A percentile compares a stretch with the other conserved stretches of the same genome.
Conservation (phyloP, 306 rosid genomes). For the Luffa acutangula region DNA sequence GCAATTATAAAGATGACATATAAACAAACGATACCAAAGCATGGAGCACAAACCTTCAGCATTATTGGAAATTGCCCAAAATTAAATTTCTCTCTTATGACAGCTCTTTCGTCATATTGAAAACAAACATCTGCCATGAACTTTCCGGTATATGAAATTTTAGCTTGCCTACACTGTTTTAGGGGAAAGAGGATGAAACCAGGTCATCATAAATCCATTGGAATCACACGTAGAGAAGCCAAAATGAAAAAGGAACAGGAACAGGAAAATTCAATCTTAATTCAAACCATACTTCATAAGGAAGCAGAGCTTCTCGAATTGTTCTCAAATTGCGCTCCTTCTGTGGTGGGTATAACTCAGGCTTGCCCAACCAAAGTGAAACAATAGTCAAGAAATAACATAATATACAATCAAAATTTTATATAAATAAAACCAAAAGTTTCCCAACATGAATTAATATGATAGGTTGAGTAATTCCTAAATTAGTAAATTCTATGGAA, state of each 20-base stretch:
- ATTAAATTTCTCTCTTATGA: conserved; percentile 29
- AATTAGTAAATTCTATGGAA: background rate
- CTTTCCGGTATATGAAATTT: conserved; percentile 56
- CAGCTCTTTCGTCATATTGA: conserved; percentile 35
- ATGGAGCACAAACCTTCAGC: conserved; percentile 47
- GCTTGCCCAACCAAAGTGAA: conserved; percentile 52
- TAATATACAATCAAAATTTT: background rate
- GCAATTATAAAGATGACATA: background rate
- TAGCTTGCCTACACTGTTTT: conserved; percentile 80
- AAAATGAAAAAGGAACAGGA: background rate
- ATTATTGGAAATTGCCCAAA: conserved; percentile 78
- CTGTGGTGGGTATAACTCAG: conserved; percentile 34
- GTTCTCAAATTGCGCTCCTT: conserved; percentile 25
- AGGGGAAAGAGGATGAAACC: conserved; percentile 2
- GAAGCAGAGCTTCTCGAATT: conserved; percentile 19
- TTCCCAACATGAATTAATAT: background rate
- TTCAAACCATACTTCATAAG: conserved; percentile 45
- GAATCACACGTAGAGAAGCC: background rate
- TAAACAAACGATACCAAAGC: background rate
- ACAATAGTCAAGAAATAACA: conserved; percentile 39
- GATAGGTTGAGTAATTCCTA: background rate
- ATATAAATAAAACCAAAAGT: background rate
- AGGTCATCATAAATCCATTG: conserved; percentile 11
- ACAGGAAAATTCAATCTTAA: background rate
- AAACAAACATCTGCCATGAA: conserved; percentile 45